These are phyloP conservation scores for Cucumis cinereus DNA, from an alignment of 306 rosid genomes.

Conservation along the genomic window DNA sequence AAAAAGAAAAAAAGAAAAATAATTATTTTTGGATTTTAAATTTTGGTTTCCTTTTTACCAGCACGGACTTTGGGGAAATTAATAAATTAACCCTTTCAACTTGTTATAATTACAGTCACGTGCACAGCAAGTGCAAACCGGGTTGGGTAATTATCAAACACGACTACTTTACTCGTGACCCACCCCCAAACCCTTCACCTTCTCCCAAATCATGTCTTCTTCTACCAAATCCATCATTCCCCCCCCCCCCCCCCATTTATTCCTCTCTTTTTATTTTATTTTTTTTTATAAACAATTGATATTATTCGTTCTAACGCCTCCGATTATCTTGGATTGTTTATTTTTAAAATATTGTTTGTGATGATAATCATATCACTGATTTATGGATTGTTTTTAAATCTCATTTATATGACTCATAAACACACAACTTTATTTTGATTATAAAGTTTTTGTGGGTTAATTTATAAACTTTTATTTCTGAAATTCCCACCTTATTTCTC, in stretches of 20 bases:
- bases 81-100: not conserved
- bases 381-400: too few species aligned
- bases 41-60: not conserved
- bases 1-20: not conserved
- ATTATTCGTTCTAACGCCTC: not conserved
- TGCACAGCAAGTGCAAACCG: not conserved
- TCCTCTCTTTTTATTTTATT: not conserved
- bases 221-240: not conserved
- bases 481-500: too few species aligned
- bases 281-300: not conserved
- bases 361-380: too few species aligned
- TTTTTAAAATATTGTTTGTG: not conserved
- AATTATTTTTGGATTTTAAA: not conserved
- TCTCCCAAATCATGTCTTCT: constrained; percentile 1
- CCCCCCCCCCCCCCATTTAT: not conserved
- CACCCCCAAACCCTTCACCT: not conserved
- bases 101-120: constrained; percentile 1
- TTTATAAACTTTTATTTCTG: too few species aligned
- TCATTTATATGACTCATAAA: too few species aligned
- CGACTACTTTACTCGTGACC: not conserved
- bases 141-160: constrained; percentile 4
- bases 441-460: too few species aligned
- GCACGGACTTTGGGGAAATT: not conserved
- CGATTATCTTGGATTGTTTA: not conserved
- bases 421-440: too few species aligned